Evolutionary conservation across 1,284 basidiomycete genomes (phyloP), one percentile per base, ranked within the genome.

Genomic region (Ganoderma sp.): DNA sequence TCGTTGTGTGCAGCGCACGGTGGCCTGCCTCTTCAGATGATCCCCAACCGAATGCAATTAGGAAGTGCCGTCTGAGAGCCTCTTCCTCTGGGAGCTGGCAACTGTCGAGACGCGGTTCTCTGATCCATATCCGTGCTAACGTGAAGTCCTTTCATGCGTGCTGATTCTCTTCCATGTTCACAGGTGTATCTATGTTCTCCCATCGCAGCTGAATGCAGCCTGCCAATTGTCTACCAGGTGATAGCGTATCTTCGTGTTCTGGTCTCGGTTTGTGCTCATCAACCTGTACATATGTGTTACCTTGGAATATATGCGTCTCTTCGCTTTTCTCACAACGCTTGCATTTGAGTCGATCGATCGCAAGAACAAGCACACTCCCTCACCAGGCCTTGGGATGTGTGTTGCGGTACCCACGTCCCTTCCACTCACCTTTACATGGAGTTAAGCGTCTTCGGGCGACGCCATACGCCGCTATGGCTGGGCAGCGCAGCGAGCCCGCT

Each of bases 61-160:
- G 77, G 77, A 78, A 78, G 77, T 78, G 77, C 77, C 77, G 77
- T 78, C 77, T 78, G 77, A 78, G 62, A 77, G 76, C 74, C 54
- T 67, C 73, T 68, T 69, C 73, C 71, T 72, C 68, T 68, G 74
- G 73, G 65, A 71, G 73, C 68, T 70, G 69, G 76, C 73, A 65
- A 67, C 66, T 78, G 77, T 78, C 77, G 77, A 78, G 76, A 77
- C 76, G 67, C 77, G 77, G 76, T 78, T 78, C 77, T 76, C 77
- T 78, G 77, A 78, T 66, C 42, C 58, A 25, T 17, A 56, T 28
- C 14, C 32, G 28, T 32, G 32, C 32, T 32, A 32, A 32, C 32
- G 32, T 34, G 15, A 34, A 19, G 19, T 56, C 32, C 2, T 8
- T 56, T 34, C 52, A 34, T 19, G 28, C 15, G 19, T 17, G 28